Base-by-base conservation (phyloP, 1,284 basidiomycete genomes). In the Leccinum colubrinum region DNA sequence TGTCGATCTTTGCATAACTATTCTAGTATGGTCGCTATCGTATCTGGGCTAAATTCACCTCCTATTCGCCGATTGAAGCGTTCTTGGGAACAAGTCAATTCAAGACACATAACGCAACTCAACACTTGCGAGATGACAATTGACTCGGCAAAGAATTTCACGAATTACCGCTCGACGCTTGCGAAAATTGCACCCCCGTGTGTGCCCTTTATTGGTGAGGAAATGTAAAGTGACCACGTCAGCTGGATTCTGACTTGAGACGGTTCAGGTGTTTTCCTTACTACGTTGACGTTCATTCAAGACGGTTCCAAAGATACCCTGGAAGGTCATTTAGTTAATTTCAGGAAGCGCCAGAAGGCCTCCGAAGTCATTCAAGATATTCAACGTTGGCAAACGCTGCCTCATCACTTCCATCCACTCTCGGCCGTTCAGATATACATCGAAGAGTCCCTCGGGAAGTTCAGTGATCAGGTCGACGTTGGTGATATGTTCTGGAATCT, bases 311-410 rank as follows among this genome's bases (percentile, higher is more conserved):
- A 93, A 60, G 94, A 99, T 78, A 86, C 86, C 62, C 78, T 94
- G 5, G 85, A 87, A 22, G 90, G 88, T 33, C 83, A 86, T 64
- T 81, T 98, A 67, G 90, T 99, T 79, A 98, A 99, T 78, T 99
- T 99, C 79, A 88, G 90, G 73, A 99, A 99, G 77, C 88, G 96
- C 8, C 89, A 93, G 70, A 94, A 94, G 75, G 90, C 94, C 0
- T 95, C 95, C 8, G 95, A 98, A 71, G 91, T 98, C 66, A 94
- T 99, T 68, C 87, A 91, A 63, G 96, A 99, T 74, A 98, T 99
- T 73, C 93, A 97, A 72, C 90, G 94, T 48, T 98, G 96, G 86
- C 97, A 99, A 76, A 84, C 88, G 9, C 88, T 88, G 66, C 91
- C 94, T 1, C 97, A 95, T 81, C 96, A 97, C 74, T 86, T 97